Evolutionary conservation across 345 rosid species (phyloP), one percentile per base, ranked within the genome.

Genomic region (Hypericum perforatum): DNA sequence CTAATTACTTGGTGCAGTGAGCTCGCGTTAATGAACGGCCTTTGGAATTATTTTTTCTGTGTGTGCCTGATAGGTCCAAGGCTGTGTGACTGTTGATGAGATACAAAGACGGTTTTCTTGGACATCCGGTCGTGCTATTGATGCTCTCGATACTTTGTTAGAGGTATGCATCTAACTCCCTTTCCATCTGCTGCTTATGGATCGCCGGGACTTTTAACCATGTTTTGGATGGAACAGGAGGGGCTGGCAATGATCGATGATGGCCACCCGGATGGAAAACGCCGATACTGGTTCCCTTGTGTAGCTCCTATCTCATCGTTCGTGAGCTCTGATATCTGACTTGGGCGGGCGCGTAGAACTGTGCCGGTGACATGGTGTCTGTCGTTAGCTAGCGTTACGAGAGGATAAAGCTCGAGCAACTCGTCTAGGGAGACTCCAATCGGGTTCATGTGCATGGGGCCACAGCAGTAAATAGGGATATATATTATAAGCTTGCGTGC

Each of bases 171-270:
- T 45, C 51, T 65, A 12, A 61, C 16, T 37, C 48, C 37, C 38
- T 15, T 58, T 52, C 37, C 0, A 10, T 9, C 3, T 7, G 10
- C 7, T 7, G 7, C 7, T 43, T 36, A 44, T 63, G 7, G 39
- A 65, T 56, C 36, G 43, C 15, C 42, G 48, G 38, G 52, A 32
- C 38, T 79, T 54, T 66, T 68, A 63, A 72, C 54, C 49, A 56
- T 10, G 8, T 63, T 13, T 59, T 63, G 44, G 40, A 16, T 63
- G 42, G 51, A 62, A 55, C 82, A 84, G 87, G 97, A 83, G 61
- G 95, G 85, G 32, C 87, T 89, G 72, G 92, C 85, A 0, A 81
- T 85, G 97, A 78, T 83, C 12, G 95, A 89, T 41, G 82, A 83
- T 40, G 89, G 95, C 41, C 82, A 83, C 43, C 62, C 62, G 56